A percentile compares a stretch with the other conserved stretches of the same genome.
These are phyloP conservation scores for Picea abies DNA, from an alignment of 83 land plant genomes.

Conservation along the genomic window DNA sequence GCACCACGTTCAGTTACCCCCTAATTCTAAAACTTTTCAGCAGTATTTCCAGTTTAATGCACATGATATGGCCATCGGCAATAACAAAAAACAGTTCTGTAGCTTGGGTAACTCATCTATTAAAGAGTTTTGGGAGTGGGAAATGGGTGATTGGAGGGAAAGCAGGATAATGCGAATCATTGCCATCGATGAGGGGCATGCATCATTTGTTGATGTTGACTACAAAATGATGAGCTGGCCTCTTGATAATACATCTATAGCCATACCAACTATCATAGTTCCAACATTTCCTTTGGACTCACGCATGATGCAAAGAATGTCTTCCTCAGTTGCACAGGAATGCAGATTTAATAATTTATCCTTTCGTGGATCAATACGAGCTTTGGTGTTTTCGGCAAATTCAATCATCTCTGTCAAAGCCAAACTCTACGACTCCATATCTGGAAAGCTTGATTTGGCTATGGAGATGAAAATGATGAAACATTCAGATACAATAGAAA, in stretches of 20 bases:
- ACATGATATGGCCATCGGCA: conserved; percentile 14
- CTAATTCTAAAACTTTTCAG: neutral
- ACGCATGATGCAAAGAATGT: conserved; percentile 64
- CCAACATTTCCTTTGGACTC: conserved; percentile 96
- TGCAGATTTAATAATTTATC: conserved; percentile 28
- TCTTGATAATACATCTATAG: conserved; percentile 5
- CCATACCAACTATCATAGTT: conserved; percentile 63
- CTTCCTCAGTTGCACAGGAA: conserved; percentile 30
- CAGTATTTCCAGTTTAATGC: conserved; percentile 43
- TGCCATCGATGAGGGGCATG: conserved; percentile 86
- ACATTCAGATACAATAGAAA: conserved; percentile 19
- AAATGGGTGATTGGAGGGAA: conserved; percentile 98
- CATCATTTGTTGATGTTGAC: conserved; percentile 76
- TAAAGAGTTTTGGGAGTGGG: conserved; percentile 98
- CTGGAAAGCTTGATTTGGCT: conserved; percentile 42
- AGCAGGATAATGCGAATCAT: conserved; percentile 78
- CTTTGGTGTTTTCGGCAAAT: conserved; percentile 71
- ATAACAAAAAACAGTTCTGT: conserved; percentile 6
- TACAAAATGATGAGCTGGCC: conserved; percentile 21
- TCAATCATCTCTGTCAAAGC: conserved; percentile 57
- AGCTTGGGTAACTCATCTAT: conserved; percentile 8
- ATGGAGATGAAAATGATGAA: conserved; percentile 59
- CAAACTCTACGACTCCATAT: conserved; percentile 58
- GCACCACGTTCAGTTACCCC: conserved; percentile 41
- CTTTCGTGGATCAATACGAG: conserved; percentile 45